A percentile compares a stretch with the other conserved stretches of the same genome.
These are phyloP conservation scores for Nyctanthes arbortristis DNA, from an alignment of 257 asterid species.

Conservation along the genomic window DNA sequence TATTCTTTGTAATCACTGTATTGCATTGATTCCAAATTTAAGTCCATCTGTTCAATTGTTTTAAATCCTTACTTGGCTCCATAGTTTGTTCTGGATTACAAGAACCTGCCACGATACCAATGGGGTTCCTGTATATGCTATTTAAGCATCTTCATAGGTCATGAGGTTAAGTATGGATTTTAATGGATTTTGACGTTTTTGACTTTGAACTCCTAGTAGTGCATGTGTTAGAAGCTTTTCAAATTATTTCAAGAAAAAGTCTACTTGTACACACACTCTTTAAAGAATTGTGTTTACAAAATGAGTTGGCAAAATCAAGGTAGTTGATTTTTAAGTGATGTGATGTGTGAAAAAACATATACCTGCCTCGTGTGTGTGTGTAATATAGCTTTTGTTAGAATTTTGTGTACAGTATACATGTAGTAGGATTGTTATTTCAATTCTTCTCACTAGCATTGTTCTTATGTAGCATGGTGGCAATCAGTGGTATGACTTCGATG, in stretches of 20 bases:
- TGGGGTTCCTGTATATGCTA: background rate
- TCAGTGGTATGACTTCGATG: conserved; percentile 87
- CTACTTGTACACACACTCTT: too few species aligned
- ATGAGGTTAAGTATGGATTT: background rate
- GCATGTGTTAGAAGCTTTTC: background rate
- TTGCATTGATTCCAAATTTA: background rate
- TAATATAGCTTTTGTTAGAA: too few species aligned
- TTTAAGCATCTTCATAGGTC: background rate
- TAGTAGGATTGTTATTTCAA: too few species aligned
- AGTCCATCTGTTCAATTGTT: background rate
- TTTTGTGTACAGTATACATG: too few species aligned
- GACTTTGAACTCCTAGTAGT: background rate
- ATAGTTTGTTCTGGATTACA: background rate
- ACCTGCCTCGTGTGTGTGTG: too few species aligned
- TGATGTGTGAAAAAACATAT: too few species aligned
- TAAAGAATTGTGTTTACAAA: too few species aligned
- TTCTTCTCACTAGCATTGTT: conserved; percentile 17
- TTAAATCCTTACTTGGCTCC: background rate
- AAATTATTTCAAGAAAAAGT: too few species aligned
- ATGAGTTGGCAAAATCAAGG: too few species aligned
- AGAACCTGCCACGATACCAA: background rate
- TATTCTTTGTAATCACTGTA: background rate
- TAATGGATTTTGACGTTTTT: background rate
- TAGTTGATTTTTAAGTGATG: too few species aligned
- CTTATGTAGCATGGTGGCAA: conserved; percentile 74